A percentile compares a stretch with the other conserved stretches of the same genome.
Evolutionary conservation across 2,329 filamentous ascomycete genomes (phyloP).

Genomic region (Talaromyces albobiverticillius): DNA sequence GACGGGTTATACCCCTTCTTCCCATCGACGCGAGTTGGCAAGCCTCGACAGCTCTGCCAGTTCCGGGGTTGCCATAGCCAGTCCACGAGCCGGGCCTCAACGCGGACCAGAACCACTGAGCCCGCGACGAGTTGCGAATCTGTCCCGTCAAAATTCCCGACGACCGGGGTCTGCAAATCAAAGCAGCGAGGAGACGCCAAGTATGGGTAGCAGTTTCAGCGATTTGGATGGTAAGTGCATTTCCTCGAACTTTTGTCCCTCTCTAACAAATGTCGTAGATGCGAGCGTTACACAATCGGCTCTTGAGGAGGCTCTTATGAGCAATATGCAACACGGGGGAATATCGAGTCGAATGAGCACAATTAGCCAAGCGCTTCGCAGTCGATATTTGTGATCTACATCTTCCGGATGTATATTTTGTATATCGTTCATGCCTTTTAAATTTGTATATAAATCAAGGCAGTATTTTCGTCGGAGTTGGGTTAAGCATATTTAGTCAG

Average conservation of each 20-base stretch:
- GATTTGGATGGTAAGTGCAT: conserved; percentile 56
- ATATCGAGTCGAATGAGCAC: conserved; percentile 51
- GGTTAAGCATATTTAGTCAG: no score
- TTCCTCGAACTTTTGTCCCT: background rate
- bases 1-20: conserved; percentile 23
- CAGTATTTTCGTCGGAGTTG: no score
- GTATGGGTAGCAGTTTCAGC: conserved; percentile 65
- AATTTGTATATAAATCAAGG: background rate
- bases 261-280: conserved; percentile 38
- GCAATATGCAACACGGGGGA: conserved; percentile 58
- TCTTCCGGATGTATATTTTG: background rate
- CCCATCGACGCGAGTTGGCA: conserved; percentile 19
- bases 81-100: conserved; percentile 21
- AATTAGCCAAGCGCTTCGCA: conserved; percentile 54
- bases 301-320: conserved; percentile 61
- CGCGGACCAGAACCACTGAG: conserved; percentile 26
- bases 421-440: background rate
- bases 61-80: conserved; percentile 30
- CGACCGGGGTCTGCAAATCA: conserved; percentile 37
- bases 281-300: conserved; percentile 64
- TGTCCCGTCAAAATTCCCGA: conserved; percentile 49
- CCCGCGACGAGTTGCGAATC: conserved; percentile 49
- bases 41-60: conserved; percentile 35
- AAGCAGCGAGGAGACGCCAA: conserved; percentile 56
- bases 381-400: conserved; percentile 44